phyloP scores from a whole-genome alignment of 306 rosid species.

The Bauhinia variegata region DNA sequence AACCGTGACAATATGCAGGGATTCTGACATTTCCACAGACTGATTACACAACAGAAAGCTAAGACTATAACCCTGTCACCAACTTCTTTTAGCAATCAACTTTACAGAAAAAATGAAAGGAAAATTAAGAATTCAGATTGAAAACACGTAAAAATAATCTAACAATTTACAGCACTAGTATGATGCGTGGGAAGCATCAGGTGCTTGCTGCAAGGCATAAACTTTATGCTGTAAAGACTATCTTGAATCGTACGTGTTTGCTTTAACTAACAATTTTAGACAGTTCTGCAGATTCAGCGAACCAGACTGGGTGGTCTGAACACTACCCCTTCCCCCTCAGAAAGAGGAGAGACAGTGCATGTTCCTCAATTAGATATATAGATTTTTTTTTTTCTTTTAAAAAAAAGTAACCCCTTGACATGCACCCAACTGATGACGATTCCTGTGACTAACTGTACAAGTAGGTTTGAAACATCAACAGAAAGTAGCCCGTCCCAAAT shows the following conservation, averaged over 20 bases:
- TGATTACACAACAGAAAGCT: conserved; percentile 1
- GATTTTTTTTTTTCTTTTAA: no score
- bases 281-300: neutral
- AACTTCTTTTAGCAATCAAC: conserved; percentile 8
- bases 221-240: neutral
- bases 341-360: no score
- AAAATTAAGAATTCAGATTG: neutral
- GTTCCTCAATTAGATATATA: no score
- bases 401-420: no score
- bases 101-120: neutral
- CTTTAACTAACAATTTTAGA: neutral
- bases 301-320: neutral
- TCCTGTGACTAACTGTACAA: no score
- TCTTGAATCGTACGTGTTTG: neutral
- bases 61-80: neutral
- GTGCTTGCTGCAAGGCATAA: neutral
- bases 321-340: no score
- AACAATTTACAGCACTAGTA: neutral
- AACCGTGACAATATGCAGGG: neutral
- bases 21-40: neutral
- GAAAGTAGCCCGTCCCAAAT: no score
- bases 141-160: neutral
- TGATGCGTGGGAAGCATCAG: neutral
- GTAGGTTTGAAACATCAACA: no score
- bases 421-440: no score